Base-by-base conservation (phyloP, 352 stramenopile species). In the Thalassiosira mediterranea region DNA sequence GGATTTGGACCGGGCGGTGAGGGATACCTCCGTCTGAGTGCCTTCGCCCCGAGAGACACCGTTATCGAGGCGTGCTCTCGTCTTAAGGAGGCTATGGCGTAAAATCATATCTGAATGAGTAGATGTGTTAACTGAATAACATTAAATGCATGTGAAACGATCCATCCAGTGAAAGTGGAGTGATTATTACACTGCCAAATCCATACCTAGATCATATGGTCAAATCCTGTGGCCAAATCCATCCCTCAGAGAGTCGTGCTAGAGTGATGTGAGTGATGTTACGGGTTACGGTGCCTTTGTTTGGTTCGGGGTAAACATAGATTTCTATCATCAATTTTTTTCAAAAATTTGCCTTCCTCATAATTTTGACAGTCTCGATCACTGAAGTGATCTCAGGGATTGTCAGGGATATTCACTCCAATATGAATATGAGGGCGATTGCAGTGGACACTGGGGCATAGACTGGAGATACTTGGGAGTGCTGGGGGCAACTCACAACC, bases 1-100 rank as follows among this genome's bases (percentile, higher is more conserved):
- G 93, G 93, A 37, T 96, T 96, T 77, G 93, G 93, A 54, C 93
- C 93, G 37, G 93, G 93, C 67, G 93, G 93, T 54, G 91, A 96
- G 75, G 91, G 91, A 54, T 96, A 94, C 78, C 78, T 96, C 51
- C 88, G 93, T 69, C 72, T 96, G 53, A 91, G 76, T 74, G 90
- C 91, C 1, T 96, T 96, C 70, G 91, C 90, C 19, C 87, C 89
- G 34, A 83, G 89, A 76, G 91, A 93, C 19, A 84, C 73, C 46
- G 88, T 94, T 42, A 75, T 93, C 32, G 91, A 96, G 76, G 91
- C 91, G 19, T 93, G 90, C 52, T 65, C 76, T 17, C 85, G 91
- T 69, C 85, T 96, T 63, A 91, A 93, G 74, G 79, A 87, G 60
- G 69, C 79, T 5, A 72, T 93, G 57, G 68, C 44, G 31, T 81